Percentiles rank a stretch among this genome's conserved stretches.
phyloP scores from a whole-genome alignment of 2,329 filamentous ascomycete genomes.

The Trichoderma sp. region DNA sequence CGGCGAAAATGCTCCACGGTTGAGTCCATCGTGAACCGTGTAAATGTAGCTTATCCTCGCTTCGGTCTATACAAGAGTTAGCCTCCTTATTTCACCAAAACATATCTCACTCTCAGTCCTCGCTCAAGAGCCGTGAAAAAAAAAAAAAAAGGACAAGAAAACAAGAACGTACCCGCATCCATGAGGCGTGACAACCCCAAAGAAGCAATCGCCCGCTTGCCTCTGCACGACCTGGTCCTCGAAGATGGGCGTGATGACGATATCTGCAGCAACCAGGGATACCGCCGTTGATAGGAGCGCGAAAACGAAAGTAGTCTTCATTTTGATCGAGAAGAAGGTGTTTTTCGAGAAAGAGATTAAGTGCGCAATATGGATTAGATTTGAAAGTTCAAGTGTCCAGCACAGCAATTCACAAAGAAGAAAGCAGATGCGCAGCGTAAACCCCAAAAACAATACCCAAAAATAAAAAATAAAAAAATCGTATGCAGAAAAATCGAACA shows the following conservation, averaged over 20 bases:
- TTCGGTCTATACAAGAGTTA: neutral
- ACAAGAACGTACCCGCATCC: slow-evolving; percentile 52
- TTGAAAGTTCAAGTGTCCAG: neutral
- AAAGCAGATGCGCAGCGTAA: neutral
- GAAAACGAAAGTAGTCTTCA: slow-evolving; percentile 31
- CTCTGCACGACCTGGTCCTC: slow-evolving; percentile 51
- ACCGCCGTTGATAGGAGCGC: slow-evolving; percentile 43
- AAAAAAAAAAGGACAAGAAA: neutral
- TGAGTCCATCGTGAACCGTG: neutral
- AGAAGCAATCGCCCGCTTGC: slow-evolving; percentile 50
- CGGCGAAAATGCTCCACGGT: neutral
- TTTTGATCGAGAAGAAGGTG: slow-evolving; percentile 17
- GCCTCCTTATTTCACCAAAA: neutral
- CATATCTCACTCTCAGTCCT: neutral
- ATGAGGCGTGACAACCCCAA: slow-evolving; percentile 53
- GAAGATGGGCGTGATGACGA: slow-evolving; percentile 54
- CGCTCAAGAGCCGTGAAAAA: neutral
- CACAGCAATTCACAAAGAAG: neutral
- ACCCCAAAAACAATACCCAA: neutral
- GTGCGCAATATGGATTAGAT: neutral
- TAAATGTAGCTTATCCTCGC: neutral
- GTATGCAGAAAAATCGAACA: neutral
- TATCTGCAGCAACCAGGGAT: slow-evolving; percentile 48
- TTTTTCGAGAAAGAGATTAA: neutral
- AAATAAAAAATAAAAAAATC: neutral